phyloP scores from a whole-genome alignment of 495 filamentous ascomycete species.

The Pyrenopolyporus hunteri region DNA sequence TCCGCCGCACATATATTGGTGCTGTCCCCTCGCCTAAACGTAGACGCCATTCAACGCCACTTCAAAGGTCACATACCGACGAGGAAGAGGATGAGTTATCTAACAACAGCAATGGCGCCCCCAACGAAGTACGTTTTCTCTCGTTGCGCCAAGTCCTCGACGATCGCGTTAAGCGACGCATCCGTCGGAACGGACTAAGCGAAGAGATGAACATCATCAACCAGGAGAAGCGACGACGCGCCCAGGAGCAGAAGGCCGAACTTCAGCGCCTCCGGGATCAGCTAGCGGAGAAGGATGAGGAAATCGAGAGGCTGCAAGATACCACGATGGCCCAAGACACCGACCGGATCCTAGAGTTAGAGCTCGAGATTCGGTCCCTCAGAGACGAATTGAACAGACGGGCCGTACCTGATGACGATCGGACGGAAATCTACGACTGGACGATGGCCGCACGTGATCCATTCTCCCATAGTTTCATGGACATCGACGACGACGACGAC shows the following conservation, averaged over 20 bases:
- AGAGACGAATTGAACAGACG: conserved; percentile 41
- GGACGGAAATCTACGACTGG: conserved; percentile 48
- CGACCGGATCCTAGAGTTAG: conserved; percentile 51
- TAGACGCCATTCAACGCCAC: conserved; percentile 52
- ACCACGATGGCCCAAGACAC: conserved; percentile 53
- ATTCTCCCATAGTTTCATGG: conserved; percentile 50
- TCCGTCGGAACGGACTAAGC: conserved; percentile 73
- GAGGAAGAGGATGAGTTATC: conserved; percentile 27
- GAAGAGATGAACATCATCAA: conserved; percentile 74
- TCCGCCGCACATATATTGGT: conserved; percentile 63
- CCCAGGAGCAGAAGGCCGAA: conserved; percentile 48
- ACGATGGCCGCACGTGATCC: conserved; percentile 51
- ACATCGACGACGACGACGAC: conserved; percentile 44
- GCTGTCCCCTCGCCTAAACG: conserved; percentile 50
- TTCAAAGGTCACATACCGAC: conserved; percentile 21
- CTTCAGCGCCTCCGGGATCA: conserved; percentile 59
- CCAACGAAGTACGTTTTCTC: conserved; percentile 56
- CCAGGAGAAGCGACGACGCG: conserved; percentile 58
- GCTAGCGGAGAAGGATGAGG: conserved; percentile 56
- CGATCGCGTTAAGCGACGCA: conserved; percentile 70
- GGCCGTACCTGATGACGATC: conserved; percentile 35
- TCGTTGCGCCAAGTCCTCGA: conserved; percentile 74
- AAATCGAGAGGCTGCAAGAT: conserved; percentile 56
- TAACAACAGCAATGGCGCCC: conserved; percentile 44
- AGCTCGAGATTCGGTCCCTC: conserved; percentile 46